Base-by-base conservation (phyloP, 345 rosid species). In the Rhodomyrtus tomentosa region DNA sequence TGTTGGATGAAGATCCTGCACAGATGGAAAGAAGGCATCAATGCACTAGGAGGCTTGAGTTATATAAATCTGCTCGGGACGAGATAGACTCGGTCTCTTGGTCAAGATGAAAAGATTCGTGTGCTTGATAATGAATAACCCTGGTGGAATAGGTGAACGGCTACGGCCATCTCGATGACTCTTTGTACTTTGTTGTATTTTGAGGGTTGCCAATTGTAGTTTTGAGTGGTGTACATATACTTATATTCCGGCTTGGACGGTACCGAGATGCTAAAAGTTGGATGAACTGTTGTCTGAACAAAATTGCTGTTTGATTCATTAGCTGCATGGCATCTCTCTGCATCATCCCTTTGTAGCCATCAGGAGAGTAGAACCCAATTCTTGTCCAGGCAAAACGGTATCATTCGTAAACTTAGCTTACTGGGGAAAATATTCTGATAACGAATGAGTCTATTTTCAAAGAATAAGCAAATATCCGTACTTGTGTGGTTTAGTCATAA, bases 1-100 rank as follows among this genome's bases (percentile, higher is more conserved):
- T 92, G 84, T 86, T 92, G 89, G 92, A 89, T 58, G 92, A 91
- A 86, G 93, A 92, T 88, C 92, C 93, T 22, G 84, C 51, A 51
- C 72, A 89, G 82, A 89, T 90, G 92, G 92, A 90, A 83, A 88
- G 92, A 83, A 91, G 93, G 87, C 89, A 87, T 56, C 90, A 85
- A 36, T 91, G 91, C 83, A 82, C 84, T 29, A 90, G 84, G 88
- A 90, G 91, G 88, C 93, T 92, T 7, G 90, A 91, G 90, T 45
- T 91, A 32, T 90, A 89, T 87, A 91, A 87, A 83, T 87, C 89
- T 45, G 93, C 93, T 16, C 86, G 95, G 84, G 89, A 91, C 55
- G 92, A 92, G 85, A 92, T 92, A 50, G 93, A 91, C 83, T 88
- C 92, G 1, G 88, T 88, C 50, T 85, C 89, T 53, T 91, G 90